Evolutionary conservation across 2,329 filamentous ascomycete genomes (phyloP).

Genomic region (Fusarium fujikuroi): DNA sequence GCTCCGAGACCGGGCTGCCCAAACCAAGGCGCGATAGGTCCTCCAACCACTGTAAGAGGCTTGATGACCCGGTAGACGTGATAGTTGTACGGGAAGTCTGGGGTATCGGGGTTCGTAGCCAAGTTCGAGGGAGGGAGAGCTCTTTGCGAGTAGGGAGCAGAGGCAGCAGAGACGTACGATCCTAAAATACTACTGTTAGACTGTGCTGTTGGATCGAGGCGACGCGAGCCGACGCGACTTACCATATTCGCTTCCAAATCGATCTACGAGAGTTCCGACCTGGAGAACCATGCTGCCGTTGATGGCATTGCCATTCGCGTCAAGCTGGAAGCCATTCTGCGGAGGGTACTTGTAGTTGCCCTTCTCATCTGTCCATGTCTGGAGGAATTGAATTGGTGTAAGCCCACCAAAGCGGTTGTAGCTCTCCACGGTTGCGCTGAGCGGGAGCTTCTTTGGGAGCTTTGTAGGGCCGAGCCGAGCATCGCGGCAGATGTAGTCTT

Average conservation of each 20-base stretch:
- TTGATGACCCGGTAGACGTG: conserved; percentile 58
- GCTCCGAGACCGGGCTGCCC: conserved; percentile 60
- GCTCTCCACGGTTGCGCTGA: conserved; percentile 44
- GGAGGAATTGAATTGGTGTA: conserved; percentile 55
- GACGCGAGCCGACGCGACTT: background rate
- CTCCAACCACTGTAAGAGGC: conserved; percentile 53
- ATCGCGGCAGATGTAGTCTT: conserved; percentile 51
- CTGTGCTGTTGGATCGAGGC: no score
- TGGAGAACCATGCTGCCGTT: conserved; percentile 54
- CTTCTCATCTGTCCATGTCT: conserved; percentile 46
- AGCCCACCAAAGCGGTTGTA: conserved; percentile 54
- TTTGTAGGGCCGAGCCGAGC: conserved; percentile 50
- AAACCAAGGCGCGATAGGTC: conserved; percentile 61
- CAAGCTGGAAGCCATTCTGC: conserved; percentile 53
- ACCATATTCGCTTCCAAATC: conserved; percentile 60
- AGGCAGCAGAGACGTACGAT: conserved; percentile 54
- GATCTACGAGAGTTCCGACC: conserved; percentile 57
- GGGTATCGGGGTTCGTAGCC: conserved; percentile 46
- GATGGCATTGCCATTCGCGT: conserved; percentile 50
- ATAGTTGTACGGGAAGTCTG: conserved; percentile 59
- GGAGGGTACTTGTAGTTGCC: conserved; percentile 53
- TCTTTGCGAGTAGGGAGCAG: conserved; percentile 59
- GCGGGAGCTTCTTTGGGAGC: conserved; percentile 50
- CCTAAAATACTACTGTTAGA: conserved; percentile 28
- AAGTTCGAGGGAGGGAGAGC: conserved; percentile 59